Evolutionary conservation across 495 filamentous ascomycete species (phyloP), one percentile per base, ranked within the genome.

Genomic region (Trichocladium uniseriatum): DNA sequence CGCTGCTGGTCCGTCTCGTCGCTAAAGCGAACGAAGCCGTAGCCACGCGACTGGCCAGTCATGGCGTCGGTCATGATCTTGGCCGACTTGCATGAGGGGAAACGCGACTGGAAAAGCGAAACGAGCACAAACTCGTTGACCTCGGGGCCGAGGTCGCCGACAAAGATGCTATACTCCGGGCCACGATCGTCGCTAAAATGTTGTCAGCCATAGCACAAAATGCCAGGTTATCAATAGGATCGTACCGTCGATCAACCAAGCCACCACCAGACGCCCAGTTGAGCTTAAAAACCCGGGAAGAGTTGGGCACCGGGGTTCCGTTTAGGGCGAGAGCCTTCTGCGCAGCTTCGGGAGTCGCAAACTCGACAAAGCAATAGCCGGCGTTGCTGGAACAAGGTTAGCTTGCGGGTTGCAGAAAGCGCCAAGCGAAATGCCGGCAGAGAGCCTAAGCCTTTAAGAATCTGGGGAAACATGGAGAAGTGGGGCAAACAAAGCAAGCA

Each of bases 61-160:
- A 97, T 92, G 46, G 94, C 92, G 60, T 99, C 92, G 37, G 94
- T 95, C 92, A 99, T 99, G 69, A 99, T 99, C 76, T 99, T 99
- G 51, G 94, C 92, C 9, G 89, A 95, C 74, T 97, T 97, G 85
- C 94, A 97, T 5, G 88, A 94, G 0, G 86, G 87, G 75, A 92
- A 99, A 29, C 90, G 86, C 54, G 80, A 82, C 68, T 99, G 92
- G 76, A 99, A 99, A 43, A 99, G 82, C 3, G 89, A 94, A 38
- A 96, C 89, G 24, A 99, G 78, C 32, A 95, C 92, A 55, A 94
- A 96, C 76, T 99, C 92, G 65, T 96, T 99, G 56, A 99, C 92
- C 69, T 99, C 92, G 0, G 94, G 92, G 34, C 92, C 92, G 48
- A 99, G 81, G 59, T 99, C 92, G 53, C 92, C 92, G 48, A 99